Evolutionary conservation across 1,284 basidiomycete genomes (phyloP), one percentile per base, ranked within the genome.

Genomic region (Megacollybia platyphylla): DNA sequence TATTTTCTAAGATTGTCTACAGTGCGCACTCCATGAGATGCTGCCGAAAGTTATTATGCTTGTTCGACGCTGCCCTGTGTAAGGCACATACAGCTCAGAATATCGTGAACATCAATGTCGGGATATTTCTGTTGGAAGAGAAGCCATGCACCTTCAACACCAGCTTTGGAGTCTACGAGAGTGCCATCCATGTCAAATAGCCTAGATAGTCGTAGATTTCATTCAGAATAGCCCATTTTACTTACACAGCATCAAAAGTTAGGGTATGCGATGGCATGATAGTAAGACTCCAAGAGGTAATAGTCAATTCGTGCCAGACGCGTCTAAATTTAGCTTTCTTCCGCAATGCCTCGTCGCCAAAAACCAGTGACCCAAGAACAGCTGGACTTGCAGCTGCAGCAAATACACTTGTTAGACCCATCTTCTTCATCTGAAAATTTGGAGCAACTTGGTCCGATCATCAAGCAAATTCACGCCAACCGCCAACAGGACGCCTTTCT

Each of bases 401-500:
- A 90, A 59, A 88, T 90, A 45, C 86, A 90, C 59, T 71, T 90
- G 11, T 75, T 90, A 24, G 86, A 89, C 62, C 76, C 82, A 17
- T 81, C 84, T 0, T 89, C 85, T 3, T 83, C 83, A 13, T 84
- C 86, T 8, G 90, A 94, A 63, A 93, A 94, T 60, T 74, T 94
- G 35, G 91, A 94, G 62, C 87, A 92, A 43, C 78, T 94, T 10
- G 90, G 87, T 9, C 89, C 91, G 28, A 80, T 96, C 38, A 88
- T 96, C 61, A 90, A 89, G 59, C 86, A 89, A 52, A 91, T 98
- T 50, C 87, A 97, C 64, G 76, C 83, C 52, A 88, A 82, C 49
- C 71, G 85, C 39, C 90, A 93, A 54, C 91, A 97, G 55, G 91
- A 97, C 48, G 76, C 81, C 9, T 98, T 93, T 60, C 73, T 98